These are phyloP conservation scores for Anaeramoeba flamelloides DNA, from an alignment of 78 protist species.

Conservation along the genomic window DNA sequence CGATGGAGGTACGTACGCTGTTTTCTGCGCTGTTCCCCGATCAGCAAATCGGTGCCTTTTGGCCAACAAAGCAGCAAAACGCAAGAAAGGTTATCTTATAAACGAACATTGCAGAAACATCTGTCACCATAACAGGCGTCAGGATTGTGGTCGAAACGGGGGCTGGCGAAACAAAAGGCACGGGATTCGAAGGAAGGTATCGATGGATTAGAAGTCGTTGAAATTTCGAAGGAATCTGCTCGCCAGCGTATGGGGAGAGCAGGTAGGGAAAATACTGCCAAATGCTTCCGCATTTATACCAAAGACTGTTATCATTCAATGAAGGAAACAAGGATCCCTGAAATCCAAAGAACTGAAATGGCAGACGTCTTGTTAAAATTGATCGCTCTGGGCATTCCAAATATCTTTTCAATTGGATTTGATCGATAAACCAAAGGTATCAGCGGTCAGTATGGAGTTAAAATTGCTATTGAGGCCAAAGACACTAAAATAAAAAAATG, in stretches of 20 bases:
- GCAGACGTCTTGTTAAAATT: background rate
- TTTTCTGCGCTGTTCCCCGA: background rate
- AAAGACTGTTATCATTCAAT: background rate
- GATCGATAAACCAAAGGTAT: background rate
- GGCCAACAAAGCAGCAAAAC: background rate
- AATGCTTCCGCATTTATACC: background rate
- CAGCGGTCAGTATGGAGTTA: background rate
- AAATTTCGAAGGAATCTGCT: slow-evolving; percentile 20
- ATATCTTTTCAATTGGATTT: background rate
- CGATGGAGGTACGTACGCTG: background rate
- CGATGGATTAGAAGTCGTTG: slow-evolving; percentile 30
- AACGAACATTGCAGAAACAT: slow-evolving; percentile 90
- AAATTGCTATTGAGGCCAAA: background rate
- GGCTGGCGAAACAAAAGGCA: slow-evolving; percentile 41
- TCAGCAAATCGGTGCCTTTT: background rate
- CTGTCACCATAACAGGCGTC: slow-evolving; percentile 53
- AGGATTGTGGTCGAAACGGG: slow-evolving; percentile 60
- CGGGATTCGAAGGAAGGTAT: slow-evolving; percentile 40
- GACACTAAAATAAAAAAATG: background rate
- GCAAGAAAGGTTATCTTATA: slow-evolving; percentile 19
- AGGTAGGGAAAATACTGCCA: slow-evolving; percentile 25
- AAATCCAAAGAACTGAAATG: background rate
- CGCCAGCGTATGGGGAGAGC: slow-evolving; percentile 42
- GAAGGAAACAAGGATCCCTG: background rate
- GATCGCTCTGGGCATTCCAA: background rate